Evolutionary conservation across 768 basidiomycete genomes (phyloP).

Genomic region (Tylopilus rubrobrunneus): DNA sequence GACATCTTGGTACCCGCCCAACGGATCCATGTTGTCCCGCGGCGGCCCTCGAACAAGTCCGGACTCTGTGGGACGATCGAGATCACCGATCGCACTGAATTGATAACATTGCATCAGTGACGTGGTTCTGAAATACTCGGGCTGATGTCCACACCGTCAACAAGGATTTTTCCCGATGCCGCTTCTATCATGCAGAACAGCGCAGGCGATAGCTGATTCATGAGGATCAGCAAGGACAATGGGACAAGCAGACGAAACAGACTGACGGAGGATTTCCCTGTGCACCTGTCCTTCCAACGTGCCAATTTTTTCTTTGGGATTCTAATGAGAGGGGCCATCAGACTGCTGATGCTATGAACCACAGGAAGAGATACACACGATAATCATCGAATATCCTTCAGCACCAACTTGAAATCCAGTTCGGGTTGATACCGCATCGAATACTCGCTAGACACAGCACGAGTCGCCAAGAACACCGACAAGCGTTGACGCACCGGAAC

Average conservation of each 20-base stretch:
- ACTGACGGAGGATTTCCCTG: conserved; percentile 72
- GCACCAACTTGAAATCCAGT: conserved; percentile 71
- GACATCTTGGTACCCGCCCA: conserved; percentile 65
- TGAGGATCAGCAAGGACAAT: not conserved
- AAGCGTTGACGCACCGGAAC: conserved; percentile 52
- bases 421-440: conserved; percentile 78
- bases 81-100: conserved; percentile 64
- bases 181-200: conserved; percentile 79
- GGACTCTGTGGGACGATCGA: conserved; percentile 85
- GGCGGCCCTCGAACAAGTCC: conserved; percentile 70
- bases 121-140: conserved; percentile 24
- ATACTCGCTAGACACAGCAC: conserved; percentile 46
- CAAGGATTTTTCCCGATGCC: conserved; percentile 56
- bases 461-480: not conserved
- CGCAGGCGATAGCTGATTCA: conserved; percentile 54
- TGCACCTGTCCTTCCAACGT: conserved; percentile 77
- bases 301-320: conserved; percentile 84
- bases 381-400: conserved; percentile 70
- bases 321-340: conserved; percentile 37
- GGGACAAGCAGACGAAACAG: not conserved
- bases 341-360: not conserved
- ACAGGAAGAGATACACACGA: conserved; percentile 42
- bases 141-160: conserved; percentile 76
- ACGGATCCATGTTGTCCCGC: conserved; percentile 87
- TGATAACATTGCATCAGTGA: not conserved